Base-by-base conservation (phyloP, 257 asterid genomes). In the Coffea canephora region DNA sequence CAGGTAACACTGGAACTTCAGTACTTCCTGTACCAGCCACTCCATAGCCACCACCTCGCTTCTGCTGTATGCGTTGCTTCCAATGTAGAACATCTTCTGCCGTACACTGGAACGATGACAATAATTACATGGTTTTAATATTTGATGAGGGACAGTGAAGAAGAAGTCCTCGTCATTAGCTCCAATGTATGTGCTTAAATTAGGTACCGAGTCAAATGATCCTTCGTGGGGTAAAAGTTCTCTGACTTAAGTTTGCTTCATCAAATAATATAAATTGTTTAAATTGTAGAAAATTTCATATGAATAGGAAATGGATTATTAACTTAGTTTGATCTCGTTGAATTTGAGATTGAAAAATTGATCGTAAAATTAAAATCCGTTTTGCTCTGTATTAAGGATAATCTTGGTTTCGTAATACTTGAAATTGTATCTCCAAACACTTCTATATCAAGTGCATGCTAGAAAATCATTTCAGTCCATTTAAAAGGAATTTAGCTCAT, bases 31-130 rank as follows among this genome's bases (percentile, higher is more conserved):
- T 79, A 96, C 96, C 87, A 96, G 85, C 99, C 99, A 96, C 93
- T 96, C 99, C 99, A 94, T 94, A 25, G 97, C 98, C 85, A 96
- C 99, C 85, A 94, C 97, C 86, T 94, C 98, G 78, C 83, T 79
- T 78, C 98, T 88, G 83, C 85, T 81, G 78, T 96, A 93, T 57
- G 81, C 78, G 69, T 81, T 86, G 87, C 85, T 84, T 85, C 90
- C 97, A 69, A 92, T 89, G 19, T 73, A 61, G 81, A 94, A 92
- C 43, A 88, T 81, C 89, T 87, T 88, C 81, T 84, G 86, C 71
- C 86, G 81, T 19, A 91, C 74, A 67, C 97, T 96, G 96, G 86
- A 79, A 84, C 18, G 70, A 43, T 46, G 57, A 71, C 0, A 39
- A 52, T 48, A 25, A 66, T 11, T 23, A 1, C 45, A 69, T 67